phyloP scores from a whole-genome alignment of 2,329 filamentous ascomycete species.

The Exserohilum rostratum region DNA sequence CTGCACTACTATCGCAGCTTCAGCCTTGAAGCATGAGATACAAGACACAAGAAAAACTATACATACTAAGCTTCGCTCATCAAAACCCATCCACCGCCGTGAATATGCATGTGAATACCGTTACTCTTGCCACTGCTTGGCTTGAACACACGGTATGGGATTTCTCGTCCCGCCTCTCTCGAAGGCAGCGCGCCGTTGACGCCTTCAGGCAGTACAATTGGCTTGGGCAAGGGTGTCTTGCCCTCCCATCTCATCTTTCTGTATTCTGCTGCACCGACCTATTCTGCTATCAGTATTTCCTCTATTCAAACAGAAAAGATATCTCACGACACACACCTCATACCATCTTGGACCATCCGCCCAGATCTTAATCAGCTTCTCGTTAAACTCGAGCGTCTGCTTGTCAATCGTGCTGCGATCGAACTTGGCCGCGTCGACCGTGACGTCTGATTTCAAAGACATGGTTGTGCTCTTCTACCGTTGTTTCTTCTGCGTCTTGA shows the following conservation, averaged over 20 bases:
- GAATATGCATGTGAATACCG: slow-evolving; percentile 62
- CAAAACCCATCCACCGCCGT: slow-evolving; percentile 59
- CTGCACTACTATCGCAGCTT: too few species aligned
- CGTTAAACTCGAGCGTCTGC: slow-evolving; percentile 54
- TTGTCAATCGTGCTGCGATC: slow-evolving; percentile 48
- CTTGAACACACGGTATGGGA: slow-evolving; percentile 60
- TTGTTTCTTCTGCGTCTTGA: too few species aligned
- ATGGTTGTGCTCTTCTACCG: too few species aligned
- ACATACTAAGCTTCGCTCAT: slow-evolving; percentile 44
- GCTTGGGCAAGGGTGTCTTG: slow-evolving; percentile 58
- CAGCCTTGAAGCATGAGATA: background rate
- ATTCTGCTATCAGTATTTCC: background rate
- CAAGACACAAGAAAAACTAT: background rate
- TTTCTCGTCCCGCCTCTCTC: slow-evolving; percentile 56
- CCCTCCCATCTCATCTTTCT: slow-evolving; percentile 61
- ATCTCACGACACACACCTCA: slow-evolving; percentile 47
- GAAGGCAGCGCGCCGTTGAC: slow-evolving; percentile 59
- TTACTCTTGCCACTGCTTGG: slow-evolving; percentile 54
- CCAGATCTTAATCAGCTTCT: slow-evolving; percentile 52
- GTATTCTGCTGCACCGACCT: slow-evolving; percentile 61
- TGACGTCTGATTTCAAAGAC: slow-evolving; percentile 49
- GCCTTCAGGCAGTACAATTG: slow-evolving; percentile 54
- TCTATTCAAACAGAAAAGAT: background rate
- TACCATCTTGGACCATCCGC: slow-evolving; percentile 58
- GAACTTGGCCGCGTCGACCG: slow-evolving; percentile 53